Evolutionary conservation across 768 basidiomycete species (phyloP).

Genomic region (Macrolepiota dolichaula): DNA sequence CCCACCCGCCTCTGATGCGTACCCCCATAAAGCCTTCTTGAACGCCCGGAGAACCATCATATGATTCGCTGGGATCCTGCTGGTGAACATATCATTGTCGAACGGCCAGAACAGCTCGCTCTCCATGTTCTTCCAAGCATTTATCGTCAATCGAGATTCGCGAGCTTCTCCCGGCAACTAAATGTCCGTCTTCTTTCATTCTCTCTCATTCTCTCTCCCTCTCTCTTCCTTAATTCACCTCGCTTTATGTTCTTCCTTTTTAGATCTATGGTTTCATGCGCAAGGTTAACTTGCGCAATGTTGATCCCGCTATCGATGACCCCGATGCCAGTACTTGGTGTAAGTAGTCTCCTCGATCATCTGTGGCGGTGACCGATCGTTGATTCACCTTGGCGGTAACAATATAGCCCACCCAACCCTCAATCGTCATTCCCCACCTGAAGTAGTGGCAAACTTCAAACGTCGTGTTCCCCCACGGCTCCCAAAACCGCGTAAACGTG

Average conservation of each 20-base stretch:
- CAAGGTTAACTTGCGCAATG: conserved; percentile 93
- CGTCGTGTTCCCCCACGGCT: conserved; percentile 92
- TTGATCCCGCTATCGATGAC: conserved; percentile 92
- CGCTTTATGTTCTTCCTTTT: background rate
- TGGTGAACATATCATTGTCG: conserved; percentile 94
- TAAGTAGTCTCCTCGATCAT: conserved; percentile 41
- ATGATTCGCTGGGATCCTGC: conserved; percentile 97
- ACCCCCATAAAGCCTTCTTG: conserved; percentile 60
- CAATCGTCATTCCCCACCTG: conserved; percentile 85
- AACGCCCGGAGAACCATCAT: conserved; percentile 89
- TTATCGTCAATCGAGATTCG: conserved; percentile 95
- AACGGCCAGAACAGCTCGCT: conserved; percentile 89
- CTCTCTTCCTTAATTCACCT: conserved; percentile 14
- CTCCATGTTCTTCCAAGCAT: conserved; percentile 91
- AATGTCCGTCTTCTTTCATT: conserved; percentile 63
- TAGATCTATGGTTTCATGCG: conserved; percentile 99
- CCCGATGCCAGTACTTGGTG: conserved; percentile 97
- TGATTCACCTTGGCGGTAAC: background rate
- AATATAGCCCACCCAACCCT: conserved; percentile 84
- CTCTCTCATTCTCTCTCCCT: too few species aligned
- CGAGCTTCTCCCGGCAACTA: conserved; percentile 95
- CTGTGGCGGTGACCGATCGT: conserved; percentile 13
- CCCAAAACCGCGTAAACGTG: conserved; percentile 82
- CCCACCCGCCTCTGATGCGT: background rate
- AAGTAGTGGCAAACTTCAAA: conserved; percentile 92